Evolutionary conservation across 345 rosid species (phyloP), one percentile per base, ranked within the genome.

Genomic region (Gossypium arboreum): DNA sequence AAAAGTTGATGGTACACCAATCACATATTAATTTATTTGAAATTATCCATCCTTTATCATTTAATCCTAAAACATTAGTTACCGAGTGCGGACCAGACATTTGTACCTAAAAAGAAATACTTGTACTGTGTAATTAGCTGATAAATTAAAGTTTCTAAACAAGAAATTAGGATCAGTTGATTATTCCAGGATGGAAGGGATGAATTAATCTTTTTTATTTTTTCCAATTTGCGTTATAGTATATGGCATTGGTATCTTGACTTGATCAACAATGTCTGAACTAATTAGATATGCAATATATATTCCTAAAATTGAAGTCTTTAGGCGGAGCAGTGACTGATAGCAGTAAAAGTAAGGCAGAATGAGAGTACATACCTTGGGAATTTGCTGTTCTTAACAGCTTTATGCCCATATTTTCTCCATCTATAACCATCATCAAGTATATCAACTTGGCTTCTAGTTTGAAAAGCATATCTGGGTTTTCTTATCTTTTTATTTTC

Each of bases 351-450:
- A 34, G 41, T 5, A 34, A 5, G 41, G 41, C 5, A 34, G 41
- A 34, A 5, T 54, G 15, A 17, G 22, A 2, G 16, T 12, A 29
- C 20, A 15, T 68, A 84, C 97, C 97, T 90, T 64, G 98, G 97
- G 72, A 86, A 93, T 62, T 87, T 89, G 81, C 88, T 93, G 78
- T 89, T 87, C 82, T 93, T 93, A 22, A 93, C 94, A 2, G 94
- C 94, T 47, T 91, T 93, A 73, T 91, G 97, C 6, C 98, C 97
- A 78, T 93, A 93, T 71, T 93, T 93, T 76, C 98, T 87, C 97
- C 98, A 93, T 75, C 98, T 81, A 81, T 91, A 93, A 16, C 98
- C 98, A 87, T 93, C 98, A 76, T 93, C 98, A 44, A 93, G 94
- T 18, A 93, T 86, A 86, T 93, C 98, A 41, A 91, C 98, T 73